Conservation (phyloP, 2,329 filamentous ascomycete species). For the Monascus ruber region DNA sequence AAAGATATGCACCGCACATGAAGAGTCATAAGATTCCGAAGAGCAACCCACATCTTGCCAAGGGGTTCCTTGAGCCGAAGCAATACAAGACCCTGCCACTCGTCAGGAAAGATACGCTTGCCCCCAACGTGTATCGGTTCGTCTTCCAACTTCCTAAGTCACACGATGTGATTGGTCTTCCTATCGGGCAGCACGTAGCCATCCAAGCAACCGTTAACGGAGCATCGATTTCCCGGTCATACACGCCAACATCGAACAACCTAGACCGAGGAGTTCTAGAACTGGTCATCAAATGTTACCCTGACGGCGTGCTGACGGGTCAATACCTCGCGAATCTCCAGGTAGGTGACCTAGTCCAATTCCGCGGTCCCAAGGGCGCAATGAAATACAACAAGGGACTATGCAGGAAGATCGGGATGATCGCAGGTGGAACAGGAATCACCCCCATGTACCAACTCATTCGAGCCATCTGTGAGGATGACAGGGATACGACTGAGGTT, state of each 20-base stretch:
- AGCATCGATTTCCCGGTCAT: slow-evolving; percentile 39
- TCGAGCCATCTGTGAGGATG: slow-evolving; percentile 51
- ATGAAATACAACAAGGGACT: slow-evolving; percentile 21
- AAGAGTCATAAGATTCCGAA: slow-evolving; percentile 29
- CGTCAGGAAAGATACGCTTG: slow-evolving; percentile 10
- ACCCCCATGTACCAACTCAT: slow-evolving; percentile 52
- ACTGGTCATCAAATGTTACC: slow-evolving; percentile 26
- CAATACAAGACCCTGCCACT: slow-evolving; percentile 40
- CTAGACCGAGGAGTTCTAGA: slow-evolving; percentile 21
- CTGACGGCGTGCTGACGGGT: slow-evolving; percentile 21
- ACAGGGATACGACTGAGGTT: slow-evolving; percentile 46
- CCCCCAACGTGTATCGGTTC: slow-evolving; percentile 30
- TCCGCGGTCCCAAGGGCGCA: slow-evolving; percentile 26
- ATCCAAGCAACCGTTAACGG: slow-evolving; percentile 40
- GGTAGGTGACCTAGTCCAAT: slow-evolving; percentile 22
- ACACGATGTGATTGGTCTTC: slow-evolving; percentile 40
- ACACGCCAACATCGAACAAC: slow-evolving; percentile 37
- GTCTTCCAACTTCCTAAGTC: slow-evolving; percentile 38
- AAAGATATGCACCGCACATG: slow-evolving; percentile 6
- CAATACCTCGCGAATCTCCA: slow-evolving; percentile 19
- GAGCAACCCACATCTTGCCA: slow-evolving; percentile 27
- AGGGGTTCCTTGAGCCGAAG: slow-evolving; percentile 41
- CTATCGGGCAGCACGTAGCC: slow-evolving; percentile 47
- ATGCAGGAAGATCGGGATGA: slow-evolving; percentile 25
- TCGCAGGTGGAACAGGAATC: slow-evolving; percentile 29